Percentiles rank a stretch among this genome's conserved stretches.
These are phyloP conservation scores for Thelonectria rubi DNA, from an alignment of 2,329 filamentous ascomycete genomes.

Conservation along the genomic window DNA sequence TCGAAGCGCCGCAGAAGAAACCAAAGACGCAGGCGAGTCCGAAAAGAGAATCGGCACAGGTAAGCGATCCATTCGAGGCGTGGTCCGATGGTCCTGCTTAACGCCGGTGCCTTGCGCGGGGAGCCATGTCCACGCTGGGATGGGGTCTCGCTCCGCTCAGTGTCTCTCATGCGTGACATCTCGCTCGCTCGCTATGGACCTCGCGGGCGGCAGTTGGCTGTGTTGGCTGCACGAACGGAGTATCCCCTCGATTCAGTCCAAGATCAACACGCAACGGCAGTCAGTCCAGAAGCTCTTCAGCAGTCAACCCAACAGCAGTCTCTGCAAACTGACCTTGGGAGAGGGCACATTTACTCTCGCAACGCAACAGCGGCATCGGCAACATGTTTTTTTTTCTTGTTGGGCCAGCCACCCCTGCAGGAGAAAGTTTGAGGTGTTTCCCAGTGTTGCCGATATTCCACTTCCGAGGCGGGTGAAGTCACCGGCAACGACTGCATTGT, in stretches of 20 bases:
- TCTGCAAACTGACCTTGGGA: too few species aligned
- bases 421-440: neutral
- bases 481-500: conserved; percentile 9
- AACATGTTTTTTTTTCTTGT: neutral
- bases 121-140: conserved; percentile 1
- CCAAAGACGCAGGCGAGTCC: conserved; percentile 15
- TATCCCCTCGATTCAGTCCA: conserved; percentile 8
- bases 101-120: conserved; percentile 26
- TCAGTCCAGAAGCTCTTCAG: too few species aligned
- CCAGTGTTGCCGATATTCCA: conserved; percentile 19
- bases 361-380: neutral
- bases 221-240: conserved; percentile 4
- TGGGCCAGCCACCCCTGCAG: conserved; percentile 1
- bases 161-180: conserved; percentile 30
- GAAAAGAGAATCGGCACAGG: conserved; percentile 10
- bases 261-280: neutral
- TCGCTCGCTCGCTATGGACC: conserved; percentile 9
- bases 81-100: conserved; percentile 26
- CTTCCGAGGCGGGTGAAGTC: conserved; percentile 16
- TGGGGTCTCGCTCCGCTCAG: conserved; percentile 15
- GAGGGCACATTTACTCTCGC: neutral
- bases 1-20: conserved; percentile 26
- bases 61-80: conserved; percentile 22
- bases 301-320: too few species aligned
- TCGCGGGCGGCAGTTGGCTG: conserved; percentile 24